A percentile compares a stretch with the other conserved stretches of the same genome.
Conservation (phyloP, 2,329 filamentous ascomycete species). For the Fusarium citri region DNA sequence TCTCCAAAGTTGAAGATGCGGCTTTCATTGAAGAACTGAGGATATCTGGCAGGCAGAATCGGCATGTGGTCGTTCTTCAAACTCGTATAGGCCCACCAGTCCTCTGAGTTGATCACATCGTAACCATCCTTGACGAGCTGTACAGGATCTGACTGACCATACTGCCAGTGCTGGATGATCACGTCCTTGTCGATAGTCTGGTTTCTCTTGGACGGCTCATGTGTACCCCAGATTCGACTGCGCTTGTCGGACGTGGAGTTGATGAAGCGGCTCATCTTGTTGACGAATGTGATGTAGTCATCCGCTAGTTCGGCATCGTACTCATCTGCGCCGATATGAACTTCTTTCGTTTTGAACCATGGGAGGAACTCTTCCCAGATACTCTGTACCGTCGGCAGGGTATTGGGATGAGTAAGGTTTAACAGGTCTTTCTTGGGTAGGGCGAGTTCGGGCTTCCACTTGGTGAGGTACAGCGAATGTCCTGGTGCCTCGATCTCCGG, state of each 20-base stretch:
- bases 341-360: constrained; percentile 17
- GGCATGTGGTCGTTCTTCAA: constrained; percentile 30
- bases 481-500: constrained; percentile 18
- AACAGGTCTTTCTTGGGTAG: constrained; percentile 12
- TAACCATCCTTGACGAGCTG: constrained; percentile 20
- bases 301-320: constrained; percentile 22
- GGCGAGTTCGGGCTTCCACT: constrained; percentile 22
- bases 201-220: constrained; percentile 19
- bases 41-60: constrained; percentile 18
- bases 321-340: constrained; percentile 22
- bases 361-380: constrained; percentile 22
- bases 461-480: constrained; percentile 19
- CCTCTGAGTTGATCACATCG: constrained; percentile 22
- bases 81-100: constrained; percentile 31
- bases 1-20: constrained; percentile 11
- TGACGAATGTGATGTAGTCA: constrained; percentile 26
- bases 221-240: constrained; percentile 21
- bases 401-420: constrained; percentile 6
- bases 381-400: constrained; percentile 6
- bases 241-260: constrained; percentile 7
- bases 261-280: constrained; percentile 24
- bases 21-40: constrained; percentile 23
- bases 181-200: constrained; percentile 12
- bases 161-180: constrained; percentile 27
- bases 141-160: constrained; percentile 14